Evolutionary conservation across 306 rosid genomes (phyloP), one percentile per base, ranked within the genome.

Genomic region (Cicer arietinum): DNA sequence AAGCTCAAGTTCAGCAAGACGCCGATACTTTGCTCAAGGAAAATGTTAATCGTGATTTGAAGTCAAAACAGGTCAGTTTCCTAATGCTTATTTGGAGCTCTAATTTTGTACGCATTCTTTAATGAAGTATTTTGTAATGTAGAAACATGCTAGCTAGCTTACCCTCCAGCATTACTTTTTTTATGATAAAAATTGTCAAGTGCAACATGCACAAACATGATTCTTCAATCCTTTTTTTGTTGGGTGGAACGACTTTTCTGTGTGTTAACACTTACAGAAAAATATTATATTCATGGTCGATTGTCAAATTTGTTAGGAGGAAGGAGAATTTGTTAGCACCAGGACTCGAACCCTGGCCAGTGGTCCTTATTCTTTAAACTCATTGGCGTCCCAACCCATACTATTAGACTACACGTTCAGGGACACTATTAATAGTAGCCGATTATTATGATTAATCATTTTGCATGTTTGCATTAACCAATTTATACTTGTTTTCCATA

Each of bases 21-120:
- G 77, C 80, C 7, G 86, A 83, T 79, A 72, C 77, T 52, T 69
- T 18, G 77, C 79, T 17, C 6, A 60, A 35, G 59, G 73, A 79
- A 76, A 70, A 43, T 41, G 68, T 62, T 70, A 79, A 74, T 43
- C 77, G 47, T 10, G 77, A 88, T 39, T 65, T 86, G 83, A 92
- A 89, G 83, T 50, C 71, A 62, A 90, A 67, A 74, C 90, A 88
- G 97, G 97, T 88, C 48, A 81, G 92, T 86, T 81, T 64, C 10
- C 69, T 16, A 61, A 71, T 22, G 42, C 59, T 48, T 18, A 12
- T 44, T 14, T 10, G 42, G 10, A 60, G 40, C 53, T 37, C 39
- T 14, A 30, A 0, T 63, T 50, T 42, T 50, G 77, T 42, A 44
- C 72, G 10, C 43, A 51, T 69, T 69, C 22, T 44, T 66, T 45